Percentiles rank a stretch among this genome's conserved stretches.
These are phyloP conservation scores for Musa troglodytarum DNA, from an alignment of 176 grass and related monocot species.

Conservation along the genomic window DNA sequence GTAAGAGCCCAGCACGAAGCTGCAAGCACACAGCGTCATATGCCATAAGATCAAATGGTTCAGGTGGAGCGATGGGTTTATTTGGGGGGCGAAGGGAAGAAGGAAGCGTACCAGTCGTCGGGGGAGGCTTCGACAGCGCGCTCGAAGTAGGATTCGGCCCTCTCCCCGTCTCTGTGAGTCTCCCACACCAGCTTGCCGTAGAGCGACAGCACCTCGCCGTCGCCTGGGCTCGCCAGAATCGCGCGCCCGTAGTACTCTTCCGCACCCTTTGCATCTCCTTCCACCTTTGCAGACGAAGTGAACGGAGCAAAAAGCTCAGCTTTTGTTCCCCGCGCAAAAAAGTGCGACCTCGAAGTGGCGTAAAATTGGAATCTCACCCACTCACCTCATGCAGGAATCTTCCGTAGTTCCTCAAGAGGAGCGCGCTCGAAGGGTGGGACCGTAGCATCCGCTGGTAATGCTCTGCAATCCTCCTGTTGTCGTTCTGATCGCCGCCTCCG, in stretches of 20 bases:
- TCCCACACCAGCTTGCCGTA: constrained; percentile 81
- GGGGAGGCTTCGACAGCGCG: constrained; percentile 67
- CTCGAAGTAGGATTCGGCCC: constrained; percentile 57
- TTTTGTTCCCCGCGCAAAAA: neutral
- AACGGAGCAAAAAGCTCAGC: neutral
- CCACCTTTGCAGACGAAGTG: constrained; percentile 24
- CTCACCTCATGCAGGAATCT: constrained; percentile 66
- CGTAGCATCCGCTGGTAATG: constrained; percentile 51
- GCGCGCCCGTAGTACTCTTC: constrained; percentile 72
- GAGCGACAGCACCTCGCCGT: constrained; percentile 71
- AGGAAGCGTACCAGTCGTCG: constrained; percentile 48
- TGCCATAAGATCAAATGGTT: neutral
- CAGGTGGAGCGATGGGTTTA: neutral
- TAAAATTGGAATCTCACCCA: neutral
- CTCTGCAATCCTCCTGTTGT: constrained; percentile 38
- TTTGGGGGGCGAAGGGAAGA: neutral
- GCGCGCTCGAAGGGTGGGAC: constrained; percentile 55
- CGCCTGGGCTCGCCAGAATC: constrained; percentile 48
- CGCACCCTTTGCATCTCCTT: constrained; percentile 49
- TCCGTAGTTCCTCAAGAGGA: constrained; percentile 78
- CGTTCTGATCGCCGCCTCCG: constrained; percentile 27
- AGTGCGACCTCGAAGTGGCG: neutral
- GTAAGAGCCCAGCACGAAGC: constrained; percentile 32
- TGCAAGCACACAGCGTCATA: constrained; percentile 4
- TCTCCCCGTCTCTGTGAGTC: constrained; percentile 48